Evolutionary conservation across 495 filamentous ascomycete species (phyloP), one percentile per base, ranked within the genome.

Genomic region (Lasiosphaeria hispida): DNA sequence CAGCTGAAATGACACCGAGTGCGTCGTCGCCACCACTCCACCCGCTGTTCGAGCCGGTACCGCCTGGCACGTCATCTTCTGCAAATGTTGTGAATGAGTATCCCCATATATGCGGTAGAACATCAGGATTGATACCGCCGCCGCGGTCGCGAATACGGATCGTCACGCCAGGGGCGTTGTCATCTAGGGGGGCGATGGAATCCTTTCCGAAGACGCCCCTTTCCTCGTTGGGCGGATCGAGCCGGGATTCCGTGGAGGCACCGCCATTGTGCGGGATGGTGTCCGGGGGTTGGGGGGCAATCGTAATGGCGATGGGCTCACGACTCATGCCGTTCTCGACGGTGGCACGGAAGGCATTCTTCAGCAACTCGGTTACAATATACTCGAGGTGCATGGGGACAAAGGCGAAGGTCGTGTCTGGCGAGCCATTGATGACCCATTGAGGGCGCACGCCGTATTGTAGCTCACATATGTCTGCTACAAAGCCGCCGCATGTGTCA

Each of bases 341-440:
- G 0, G 89, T 92, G 1, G 94, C 94, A 23, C 94, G 82, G 76
- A 98, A 98, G 4, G 92, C 89, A 69, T 98, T 98, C 72, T 98
- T 98, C 47, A 98, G 76, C 7, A 98, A 82, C 73, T 98, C 94
- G 0, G 93, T 97, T 56, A 96, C 80, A 60, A 98, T 96, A 70
- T 98, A 98, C 70, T 97, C 94, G 13, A 97, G 78, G 70, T 98
- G 94, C 56, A 95, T 92, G 6, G 94, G 93, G 5, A 98, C 85
- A 61, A 95, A 92, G 11, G 94, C 91, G 64, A 97, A 93, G 0
- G 82, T 82, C 10, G 91, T 88, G 41, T 88, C 85, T 0, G 88
- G 84, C 61, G 93, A 83, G 33, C 93, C 94, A 57, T 91, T 86
- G 61, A 98, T 89, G 10, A 87, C 72, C 61, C 96, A 78, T 10